Conservation (phyloP, 495 filamentous ascomycete species). For the Aspergillus affinis region DNA sequence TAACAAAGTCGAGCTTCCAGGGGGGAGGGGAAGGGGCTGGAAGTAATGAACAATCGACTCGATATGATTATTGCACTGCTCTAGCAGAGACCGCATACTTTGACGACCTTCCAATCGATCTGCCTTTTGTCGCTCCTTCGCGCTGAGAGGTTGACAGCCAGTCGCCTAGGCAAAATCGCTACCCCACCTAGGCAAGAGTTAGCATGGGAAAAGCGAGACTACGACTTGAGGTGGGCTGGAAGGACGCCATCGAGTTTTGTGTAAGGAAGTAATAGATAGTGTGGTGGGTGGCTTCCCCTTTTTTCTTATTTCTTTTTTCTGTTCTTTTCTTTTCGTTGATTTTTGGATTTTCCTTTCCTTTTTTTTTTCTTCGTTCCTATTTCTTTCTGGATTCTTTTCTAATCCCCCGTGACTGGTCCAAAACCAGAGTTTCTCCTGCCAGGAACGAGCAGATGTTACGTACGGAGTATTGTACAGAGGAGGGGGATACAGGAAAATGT, state of each 20-base stretch:
- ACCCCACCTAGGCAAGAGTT: slow-evolving; percentile 1
- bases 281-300: background rate
- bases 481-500: background rate
- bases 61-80: background rate
- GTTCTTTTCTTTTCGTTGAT: background rate
- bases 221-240: background rate
- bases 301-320: slow-evolving; percentile 1
- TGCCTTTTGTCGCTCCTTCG: too few species aligned
- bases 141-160: background rate
- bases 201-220: slow-evolving; percentile 3
- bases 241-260: slow-evolving; percentile 3
- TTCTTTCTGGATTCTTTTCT: background rate
- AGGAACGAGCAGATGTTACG: background rate
- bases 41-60: background rate
- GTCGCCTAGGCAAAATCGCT: slow-evolving; percentile 9
- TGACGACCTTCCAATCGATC: slow-evolving; percentile 8
- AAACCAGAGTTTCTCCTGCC: background rate
- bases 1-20: background rate
- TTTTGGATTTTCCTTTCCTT: background rate
- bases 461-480: background rate
- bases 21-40: background rate
- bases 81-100: background rate
- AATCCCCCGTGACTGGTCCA: background rate
- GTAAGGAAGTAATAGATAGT: background rate
- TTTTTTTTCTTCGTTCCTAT: background rate